A percentile compares a stretch with the other conserved stretches of the same genome.
Conservation (phyloP, 257 asterid genomes). For the Solanum tarijense region DNA sequence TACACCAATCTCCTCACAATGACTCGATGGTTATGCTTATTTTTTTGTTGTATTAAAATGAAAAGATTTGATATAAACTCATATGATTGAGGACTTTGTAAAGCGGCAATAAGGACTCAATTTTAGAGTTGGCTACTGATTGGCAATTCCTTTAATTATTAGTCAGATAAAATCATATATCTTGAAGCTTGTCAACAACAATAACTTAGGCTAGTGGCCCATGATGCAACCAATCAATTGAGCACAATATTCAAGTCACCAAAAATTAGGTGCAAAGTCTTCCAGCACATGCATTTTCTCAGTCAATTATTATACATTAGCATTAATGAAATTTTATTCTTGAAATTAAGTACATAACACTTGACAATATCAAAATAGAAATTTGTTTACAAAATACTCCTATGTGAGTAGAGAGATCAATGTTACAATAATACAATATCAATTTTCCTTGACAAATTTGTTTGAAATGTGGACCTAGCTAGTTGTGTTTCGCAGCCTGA, state of each 20-base stretch:
- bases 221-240: not conserved
- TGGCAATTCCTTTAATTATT: not conserved
- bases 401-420: not conserved
- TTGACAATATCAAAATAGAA: not conserved
- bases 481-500: constrained; percentile 66
- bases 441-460: not conserved
- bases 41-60: no score
- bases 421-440: not conserved
- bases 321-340: not conserved
- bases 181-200: no score
- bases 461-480: constrained; percentile 1
- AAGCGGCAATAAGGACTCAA: not conserved
- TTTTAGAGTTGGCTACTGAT: no score
- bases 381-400: not conserved
- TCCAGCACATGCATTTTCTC: not conserved
- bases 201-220: not conserved
- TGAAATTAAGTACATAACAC: not conserved
- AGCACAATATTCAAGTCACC: not conserved
- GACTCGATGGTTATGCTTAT: no score
- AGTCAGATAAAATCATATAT: no score
- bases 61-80: no score
- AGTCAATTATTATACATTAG: not conserved
- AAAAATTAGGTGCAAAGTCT: not conserved
- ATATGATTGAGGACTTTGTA: not conserved
- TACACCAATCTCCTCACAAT: no score